Conservation (phyloP, 192 early-diverging fungal species). For the Nowakowskiella sp. region DNA sequence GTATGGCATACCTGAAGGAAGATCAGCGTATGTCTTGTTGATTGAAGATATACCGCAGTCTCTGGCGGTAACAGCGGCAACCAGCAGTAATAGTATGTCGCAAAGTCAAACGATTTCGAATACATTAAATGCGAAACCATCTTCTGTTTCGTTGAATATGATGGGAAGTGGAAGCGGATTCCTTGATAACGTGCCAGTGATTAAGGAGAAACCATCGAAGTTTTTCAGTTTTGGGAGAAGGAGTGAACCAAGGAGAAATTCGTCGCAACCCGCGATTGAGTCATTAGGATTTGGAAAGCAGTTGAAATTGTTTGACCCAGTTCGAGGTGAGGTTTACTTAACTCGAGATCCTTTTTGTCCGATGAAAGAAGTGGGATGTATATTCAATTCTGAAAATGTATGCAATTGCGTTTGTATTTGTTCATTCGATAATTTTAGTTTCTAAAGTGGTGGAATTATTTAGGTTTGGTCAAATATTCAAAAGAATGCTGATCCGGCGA, state of each 20-base stretch:
- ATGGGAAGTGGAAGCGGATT: too few relatives aligned
- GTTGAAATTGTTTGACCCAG: slow-evolving; percentile 35
- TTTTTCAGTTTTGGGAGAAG: too few relatives aligned
- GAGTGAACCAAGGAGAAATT: too few relatives aligned
- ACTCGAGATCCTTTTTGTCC: slow-evolving; percentile 29
- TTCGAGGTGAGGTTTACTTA: slow-evolving; percentile 25
- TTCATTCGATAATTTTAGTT: background rate
- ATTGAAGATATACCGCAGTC: slow-evolving; percentile 6
- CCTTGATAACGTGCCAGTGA: too few relatives aligned
- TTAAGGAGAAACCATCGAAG: too few relatives aligned
- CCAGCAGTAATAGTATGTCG: slow-evolving; percentile 1
- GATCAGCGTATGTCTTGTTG: slow-evolving; percentile 37
- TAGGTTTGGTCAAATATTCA: slow-evolving; percentile 52
- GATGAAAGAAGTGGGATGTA: slow-evolving; percentile 31
- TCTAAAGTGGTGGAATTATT: background rate
- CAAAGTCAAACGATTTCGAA: too few relatives aligned
- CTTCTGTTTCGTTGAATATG: too few relatives aligned
- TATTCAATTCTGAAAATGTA: slow-evolving; percentile 47
- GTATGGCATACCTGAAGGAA: slow-evolving; percentile 30
- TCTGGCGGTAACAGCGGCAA: background rate
- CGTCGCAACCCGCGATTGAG: background rate
- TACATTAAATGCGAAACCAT: too few relatives aligned
- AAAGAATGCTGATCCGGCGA: slow-evolving; percentile 19
- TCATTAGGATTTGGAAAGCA: too few relatives aligned
- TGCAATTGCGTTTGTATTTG: background rate